Percentiles rank a stretch among this genome's conserved stretches.
Conservation (phyloP, 176 grass and related monocot genomes). For the Melocanna baccifera region DNA sequence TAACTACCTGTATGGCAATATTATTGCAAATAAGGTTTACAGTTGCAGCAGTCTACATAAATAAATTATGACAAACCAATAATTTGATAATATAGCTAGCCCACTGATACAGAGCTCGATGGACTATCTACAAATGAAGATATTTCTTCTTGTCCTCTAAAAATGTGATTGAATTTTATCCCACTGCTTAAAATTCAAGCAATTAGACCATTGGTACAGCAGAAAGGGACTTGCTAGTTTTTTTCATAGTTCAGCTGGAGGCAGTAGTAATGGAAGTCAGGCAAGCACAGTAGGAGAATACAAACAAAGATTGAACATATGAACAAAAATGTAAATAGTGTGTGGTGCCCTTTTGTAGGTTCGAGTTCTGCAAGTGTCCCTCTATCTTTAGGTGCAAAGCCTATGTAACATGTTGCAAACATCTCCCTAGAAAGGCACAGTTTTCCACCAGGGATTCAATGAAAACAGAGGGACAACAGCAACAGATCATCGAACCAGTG, state of each 20-base stretch:
- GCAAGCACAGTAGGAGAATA: neutral
- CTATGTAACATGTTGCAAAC: neutral
- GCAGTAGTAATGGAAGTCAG: neutral
- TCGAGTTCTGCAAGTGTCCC: neutral
- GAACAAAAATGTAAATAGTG: neutral
- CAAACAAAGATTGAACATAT: neutral
- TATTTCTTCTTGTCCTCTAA: neutral
- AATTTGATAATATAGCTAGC: neutral
- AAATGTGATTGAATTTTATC: neutral
- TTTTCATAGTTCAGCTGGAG: neutral
- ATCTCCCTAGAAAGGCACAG: neutral
- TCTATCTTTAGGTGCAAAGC: neutral
- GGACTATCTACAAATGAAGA: neutral
- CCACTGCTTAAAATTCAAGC: neutral
- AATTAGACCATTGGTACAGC: neutral
- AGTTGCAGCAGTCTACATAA: neutral
- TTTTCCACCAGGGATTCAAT: neutral
- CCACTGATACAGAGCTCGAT: neutral
- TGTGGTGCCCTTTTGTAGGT: neutral
- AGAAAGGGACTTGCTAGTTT: neutral
- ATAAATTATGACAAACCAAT: neutral
- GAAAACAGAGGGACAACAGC: neutral
- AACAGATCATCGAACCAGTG: neutral
- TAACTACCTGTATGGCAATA: neutral
- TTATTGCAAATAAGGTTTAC: neutral